Base-by-base conservation (phyloP, 2,329 filamentous ascomycete species). In the Sporothrix sp. region DNA sequence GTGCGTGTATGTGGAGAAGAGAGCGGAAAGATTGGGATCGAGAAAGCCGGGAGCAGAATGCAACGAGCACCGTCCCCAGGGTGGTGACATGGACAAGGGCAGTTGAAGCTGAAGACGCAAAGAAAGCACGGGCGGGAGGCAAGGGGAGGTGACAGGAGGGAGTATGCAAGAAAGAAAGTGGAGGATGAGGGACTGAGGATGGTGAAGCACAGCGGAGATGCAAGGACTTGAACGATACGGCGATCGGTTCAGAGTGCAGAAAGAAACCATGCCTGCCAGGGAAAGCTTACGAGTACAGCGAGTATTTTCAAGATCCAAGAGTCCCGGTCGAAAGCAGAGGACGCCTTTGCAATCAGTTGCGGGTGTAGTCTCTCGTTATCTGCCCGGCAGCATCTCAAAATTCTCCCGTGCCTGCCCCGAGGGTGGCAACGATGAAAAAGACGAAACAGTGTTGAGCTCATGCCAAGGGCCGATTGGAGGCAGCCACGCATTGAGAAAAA, bases 381-480 rank as follows among this genome's bases (percentile, higher is more conserved):
- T 28, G 20, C 3, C 27, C 8, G 28, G 23, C 16, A 38, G 32
- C 57, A 59, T 57, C 51, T 49, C 55, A 55, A 44, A 4, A 32
- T n/a, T 33, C 16, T 51, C 27, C 32, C 27, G 42, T 36, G 21
- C 23, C 20, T 18, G 10, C 21, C 30, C 43, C 18, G 14, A 20
- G 42, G 30, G 36, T 16, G 33, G 47, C 62, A 63, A 63, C 67
- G 65, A 65, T 60, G 64, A 66, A 66, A 63, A 59, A 65, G 67
- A 68, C 68, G 69, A 72, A 71, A 70, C 66, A 69, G 63, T 60
- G 64, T 65, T 65, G 64, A 66, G 62, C 63, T 63, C 64, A 61
- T 61, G 64, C 64, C 62, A 62, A 54, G 52, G 57, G 58, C 57
- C 54, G 57, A 58, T 52, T 57, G 52, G 58, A 58, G 56, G 59